Percentiles rank a stretch among this genome's conserved stretches.
Evolutionary conservation across 2,329 filamentous ascomycete species (phyloP).

Genomic region (Pestalotiopsis fici): DNA sequence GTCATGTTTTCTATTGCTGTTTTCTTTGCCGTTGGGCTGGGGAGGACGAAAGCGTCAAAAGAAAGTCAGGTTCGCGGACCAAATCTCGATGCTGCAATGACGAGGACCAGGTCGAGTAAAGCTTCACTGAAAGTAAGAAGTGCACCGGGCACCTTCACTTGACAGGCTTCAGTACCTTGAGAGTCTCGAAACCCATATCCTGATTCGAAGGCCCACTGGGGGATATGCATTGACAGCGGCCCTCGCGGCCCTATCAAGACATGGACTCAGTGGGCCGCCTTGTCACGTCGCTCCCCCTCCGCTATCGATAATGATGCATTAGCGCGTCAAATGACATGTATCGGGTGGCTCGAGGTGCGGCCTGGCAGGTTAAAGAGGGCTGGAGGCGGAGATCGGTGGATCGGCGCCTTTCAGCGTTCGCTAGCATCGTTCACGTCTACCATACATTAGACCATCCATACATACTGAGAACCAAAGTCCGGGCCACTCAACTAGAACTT

Average conservation of each 20-base stretch:
- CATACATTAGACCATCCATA: background rate
- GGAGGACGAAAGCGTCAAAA: too few relatives aligned
- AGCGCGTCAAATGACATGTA: conserved; percentile 4
- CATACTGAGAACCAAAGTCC: background rate
- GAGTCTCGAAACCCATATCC: background rate
- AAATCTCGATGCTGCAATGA: too few relatives aligned
- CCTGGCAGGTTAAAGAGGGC: background rate
- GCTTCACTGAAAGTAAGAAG: too few relatives aligned
- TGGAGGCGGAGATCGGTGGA: background rate
- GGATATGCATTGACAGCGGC: background rate
- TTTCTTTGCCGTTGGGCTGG: too few relatives aligned
- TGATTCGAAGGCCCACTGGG: background rate
- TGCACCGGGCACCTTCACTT: too few relatives aligned
- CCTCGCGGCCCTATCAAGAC: background rate
- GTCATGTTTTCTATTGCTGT: too few relatives aligned
- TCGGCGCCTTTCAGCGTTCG: background rate
- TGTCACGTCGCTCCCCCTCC: background rate
- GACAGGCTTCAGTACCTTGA: background rate
- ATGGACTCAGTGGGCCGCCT: background rate
- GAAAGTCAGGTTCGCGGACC: too few relatives aligned
- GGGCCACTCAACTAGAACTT: background rate
- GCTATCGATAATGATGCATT: background rate
- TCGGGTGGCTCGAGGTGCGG: background rate
- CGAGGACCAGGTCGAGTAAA: too few relatives aligned
- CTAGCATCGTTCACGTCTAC: background rate